Conservation (phyloP, 2,329 filamentous ascomycete genomes). For the Beauveria varroae region DNA sequence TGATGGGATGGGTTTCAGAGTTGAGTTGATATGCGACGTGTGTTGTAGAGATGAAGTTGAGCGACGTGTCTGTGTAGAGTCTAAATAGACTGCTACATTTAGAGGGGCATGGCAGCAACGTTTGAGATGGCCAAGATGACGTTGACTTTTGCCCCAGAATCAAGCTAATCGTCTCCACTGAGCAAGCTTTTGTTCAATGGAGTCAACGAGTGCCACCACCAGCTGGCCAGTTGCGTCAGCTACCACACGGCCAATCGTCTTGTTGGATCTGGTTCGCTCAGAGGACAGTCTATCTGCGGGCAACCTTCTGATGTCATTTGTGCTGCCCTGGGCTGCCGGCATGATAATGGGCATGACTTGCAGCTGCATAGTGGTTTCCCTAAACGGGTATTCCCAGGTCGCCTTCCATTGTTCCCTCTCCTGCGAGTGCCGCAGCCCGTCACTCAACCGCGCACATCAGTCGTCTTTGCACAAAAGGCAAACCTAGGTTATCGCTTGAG, state of each 20-base stretch:
- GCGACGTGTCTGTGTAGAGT: neutral
- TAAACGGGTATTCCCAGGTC: neutral
- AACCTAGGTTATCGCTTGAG: too few species aligned
- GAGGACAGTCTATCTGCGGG: neutral
- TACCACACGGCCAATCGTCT: neutral
- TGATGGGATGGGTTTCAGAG: neutral
- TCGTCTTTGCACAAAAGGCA: too few species aligned
- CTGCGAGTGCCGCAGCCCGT: too few species aligned
- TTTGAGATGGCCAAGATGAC: neutral
- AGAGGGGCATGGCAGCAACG: neutral
- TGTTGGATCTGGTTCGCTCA: neutral
- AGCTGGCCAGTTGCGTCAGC: neutral
- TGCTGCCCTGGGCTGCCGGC: neutral
- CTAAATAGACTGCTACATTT: neutral
- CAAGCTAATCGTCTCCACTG: constrained; percentile 3
- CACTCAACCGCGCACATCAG: too few species aligned
- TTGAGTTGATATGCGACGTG: neutral
- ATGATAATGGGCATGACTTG: neutral
- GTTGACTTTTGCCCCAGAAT: constrained; percentile 5
- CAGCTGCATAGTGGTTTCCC: neutral
- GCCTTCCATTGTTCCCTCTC: too few species aligned
- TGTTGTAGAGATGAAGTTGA: neutral
- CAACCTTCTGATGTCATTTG: constrained; percentile 2
- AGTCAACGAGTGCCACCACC: neutral
- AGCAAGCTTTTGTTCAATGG: neutral